A percentile compares a stretch with the other conserved stretches of the same genome.
Evolutionary conservation across 2,329 filamentous ascomycete genomes (phyloP).

Genomic region (Rugonectria rugulosa): DNA sequence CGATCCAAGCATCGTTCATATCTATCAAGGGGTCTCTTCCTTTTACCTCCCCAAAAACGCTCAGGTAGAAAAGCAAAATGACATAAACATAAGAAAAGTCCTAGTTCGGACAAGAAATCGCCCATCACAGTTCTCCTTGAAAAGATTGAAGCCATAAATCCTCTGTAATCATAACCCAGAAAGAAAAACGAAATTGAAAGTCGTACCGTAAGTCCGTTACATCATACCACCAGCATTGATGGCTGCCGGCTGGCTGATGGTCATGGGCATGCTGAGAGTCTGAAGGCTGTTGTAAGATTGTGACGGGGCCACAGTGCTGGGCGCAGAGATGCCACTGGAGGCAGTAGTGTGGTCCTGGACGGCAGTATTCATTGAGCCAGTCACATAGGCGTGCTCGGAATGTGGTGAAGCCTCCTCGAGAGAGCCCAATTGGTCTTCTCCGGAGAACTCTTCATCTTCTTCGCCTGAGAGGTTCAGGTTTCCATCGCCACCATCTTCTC

Average conservation of each 20-base stretch:
- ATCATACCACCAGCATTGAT: constrained; percentile 56
- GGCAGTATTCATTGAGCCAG: constrained; percentile 58
- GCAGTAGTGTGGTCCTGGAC: constrained; percentile 42
- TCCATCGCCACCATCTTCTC: constrained; percentile 66
- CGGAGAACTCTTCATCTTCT: constrained; percentile 82
- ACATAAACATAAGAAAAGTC: constrained; percentile 37
- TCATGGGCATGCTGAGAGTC: constrained; percentile 70
- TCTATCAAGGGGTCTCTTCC: constrained; percentile 38
- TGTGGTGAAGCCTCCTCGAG: constrained; percentile 81
- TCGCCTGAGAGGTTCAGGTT: constrained; percentile 76
- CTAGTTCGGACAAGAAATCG: constrained; percentile 29
- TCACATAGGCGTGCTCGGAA: constrained; percentile 70
- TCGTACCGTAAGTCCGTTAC: constrained; percentile 42
- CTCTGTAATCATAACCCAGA: constrained; percentile 39
- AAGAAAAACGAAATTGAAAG: constrained; percentile 35
- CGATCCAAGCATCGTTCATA: constrained; percentile 28
- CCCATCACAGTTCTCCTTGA: constrained; percentile 32
- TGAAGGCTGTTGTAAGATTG: constrained; percentile 65
- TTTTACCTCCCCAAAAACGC: constrained; percentile 39
- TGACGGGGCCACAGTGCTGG: constrained; percentile 34
- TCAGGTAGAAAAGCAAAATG: constrained; percentile 35
- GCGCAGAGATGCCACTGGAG: constrained; percentile 26
- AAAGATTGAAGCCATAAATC: constrained; percentile 37
- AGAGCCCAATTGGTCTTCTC: constrained; percentile 84
- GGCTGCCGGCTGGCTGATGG: constrained; percentile 63